Percentiles rank a stretch among this genome's conserved stretches.
Evolutionary conservation across 345 rosid species (phyloP).

Genomic region (Melaleuca quinquenervia): DNA sequence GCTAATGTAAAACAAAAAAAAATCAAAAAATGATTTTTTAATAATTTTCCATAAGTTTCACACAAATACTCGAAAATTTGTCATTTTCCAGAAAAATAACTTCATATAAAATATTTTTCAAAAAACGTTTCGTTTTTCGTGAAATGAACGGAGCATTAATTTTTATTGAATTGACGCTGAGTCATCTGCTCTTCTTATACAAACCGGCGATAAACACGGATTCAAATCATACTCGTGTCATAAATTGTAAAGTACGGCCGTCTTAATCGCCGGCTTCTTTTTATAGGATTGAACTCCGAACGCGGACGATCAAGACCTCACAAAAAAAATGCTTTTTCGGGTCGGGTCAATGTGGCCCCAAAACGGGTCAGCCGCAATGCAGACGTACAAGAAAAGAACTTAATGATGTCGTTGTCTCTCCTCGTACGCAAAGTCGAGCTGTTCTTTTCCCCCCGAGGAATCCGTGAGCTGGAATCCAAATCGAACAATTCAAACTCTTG

Average conservation of each 20-base stretch:
- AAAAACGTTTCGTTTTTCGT: too few species aligned
- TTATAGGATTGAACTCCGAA: not conserved
- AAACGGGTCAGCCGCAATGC: not conserved
- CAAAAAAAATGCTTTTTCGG: not conserved
- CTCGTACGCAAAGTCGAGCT: not conserved
- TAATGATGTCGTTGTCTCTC: not conserved
- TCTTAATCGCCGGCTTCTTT: not conserved
- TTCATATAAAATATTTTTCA: too few species aligned
- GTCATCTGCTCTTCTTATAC: not conserved
- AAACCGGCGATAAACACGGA: fast-evolving
- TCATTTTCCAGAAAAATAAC: too few species aligned
- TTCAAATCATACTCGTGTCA: not conserved
- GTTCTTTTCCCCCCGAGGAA: not conserved
- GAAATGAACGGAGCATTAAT: too few species aligned
- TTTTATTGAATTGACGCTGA: fast-evolving
- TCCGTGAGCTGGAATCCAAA: not conserved
- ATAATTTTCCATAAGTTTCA: too few species aligned
- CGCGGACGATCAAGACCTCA: not conserved
- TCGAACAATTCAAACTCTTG: not conserved
- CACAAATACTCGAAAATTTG: too few species aligned
- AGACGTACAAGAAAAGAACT: too few species aligned
- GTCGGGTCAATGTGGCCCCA: not conserved
- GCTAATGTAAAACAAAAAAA: too few species aligned
- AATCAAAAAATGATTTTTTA: too few species aligned
- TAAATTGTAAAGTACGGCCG: not conserved